Evolutionary conservation across 2,329 filamentous ascomycete genomes (phyloP).

Genomic region (Lomentospora prolificans): DNA sequence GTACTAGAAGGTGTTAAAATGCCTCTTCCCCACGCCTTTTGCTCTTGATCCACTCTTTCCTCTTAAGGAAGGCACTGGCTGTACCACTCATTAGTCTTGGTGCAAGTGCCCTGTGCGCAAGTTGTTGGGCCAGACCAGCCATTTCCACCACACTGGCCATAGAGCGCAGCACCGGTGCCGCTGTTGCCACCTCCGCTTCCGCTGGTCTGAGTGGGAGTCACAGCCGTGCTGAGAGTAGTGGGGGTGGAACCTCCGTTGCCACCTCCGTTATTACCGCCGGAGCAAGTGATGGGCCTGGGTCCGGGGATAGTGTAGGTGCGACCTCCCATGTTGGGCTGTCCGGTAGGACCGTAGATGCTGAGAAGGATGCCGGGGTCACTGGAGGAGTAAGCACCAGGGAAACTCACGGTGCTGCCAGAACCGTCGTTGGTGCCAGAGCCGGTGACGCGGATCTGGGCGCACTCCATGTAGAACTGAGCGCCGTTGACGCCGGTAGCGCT

Average conservation of each 20-base stretch:
- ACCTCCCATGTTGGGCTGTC: conserved; percentile 21
- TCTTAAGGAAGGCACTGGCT: conserved; percentile 13
- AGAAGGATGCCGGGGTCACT: conserved; percentile 23
- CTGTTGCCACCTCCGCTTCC: conserved; percentile 15
- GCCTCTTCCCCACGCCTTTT: neutral
- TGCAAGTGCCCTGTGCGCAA: conserved; percentile 13
- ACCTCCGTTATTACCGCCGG: neutral
- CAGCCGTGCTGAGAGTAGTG: neutral
- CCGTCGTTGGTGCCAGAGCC: conserved; percentile 15
- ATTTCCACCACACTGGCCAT: conserved; percentile 15
- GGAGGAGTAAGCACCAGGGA: conserved; percentile 25
- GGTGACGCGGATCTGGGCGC: conserved; percentile 18
- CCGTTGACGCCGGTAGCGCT: conserved; percentile 18
- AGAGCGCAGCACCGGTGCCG: conserved; percentile 19
- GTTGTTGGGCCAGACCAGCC: conserved; percentile 13
- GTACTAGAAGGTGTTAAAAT: neutral
- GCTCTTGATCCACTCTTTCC: neutral
- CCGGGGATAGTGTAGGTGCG: conserved; percentile 25
- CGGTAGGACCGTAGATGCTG: conserved; percentile 22
- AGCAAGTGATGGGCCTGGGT: conserved; percentile 19
- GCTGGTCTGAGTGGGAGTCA: conserved; percentile 10
- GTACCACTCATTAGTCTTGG: conserved; percentile 14
- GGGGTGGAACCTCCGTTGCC: neutral
- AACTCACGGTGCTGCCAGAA: conserved; percentile 19
- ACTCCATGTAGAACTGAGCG: conserved; percentile 18